These are phyloP conservation scores for Metschnikowia shivogae DNA, from an alignment of 805 yeast species.

Conservation along the genomic window DNA sequence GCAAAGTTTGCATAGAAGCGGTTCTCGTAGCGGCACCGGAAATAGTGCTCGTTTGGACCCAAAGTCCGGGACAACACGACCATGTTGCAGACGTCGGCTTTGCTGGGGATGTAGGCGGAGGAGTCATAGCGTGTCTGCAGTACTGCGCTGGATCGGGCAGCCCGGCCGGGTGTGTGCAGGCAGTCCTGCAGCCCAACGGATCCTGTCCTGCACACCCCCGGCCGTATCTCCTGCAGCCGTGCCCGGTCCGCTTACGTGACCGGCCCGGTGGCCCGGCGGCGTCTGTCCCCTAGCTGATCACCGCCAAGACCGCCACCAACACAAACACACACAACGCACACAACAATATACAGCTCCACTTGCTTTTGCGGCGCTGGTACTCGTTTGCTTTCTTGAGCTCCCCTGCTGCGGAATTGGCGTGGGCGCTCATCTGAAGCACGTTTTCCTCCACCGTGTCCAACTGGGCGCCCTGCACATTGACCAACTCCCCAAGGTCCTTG, in stretches of 20 bases:
- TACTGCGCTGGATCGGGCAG: too few relatives aligned
- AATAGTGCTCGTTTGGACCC: slow-evolving; percentile 31
- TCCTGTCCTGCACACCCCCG: too few relatives aligned
- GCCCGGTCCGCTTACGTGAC: too few relatives aligned
- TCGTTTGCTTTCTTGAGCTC: slow-evolving; percentile 73
- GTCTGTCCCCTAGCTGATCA: slow-evolving; percentile 37
- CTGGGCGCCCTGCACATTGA: slow-evolving; percentile 80
- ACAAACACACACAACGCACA: slow-evolving; percentile 55
- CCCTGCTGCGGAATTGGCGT: slow-evolving; percentile 64
- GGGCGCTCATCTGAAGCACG: slow-evolving; percentile 55
- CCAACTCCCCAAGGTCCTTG: slow-evolving; percentile 72
- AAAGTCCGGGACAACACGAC: slow-evolving; percentile 20
- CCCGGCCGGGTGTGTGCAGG: too few relatives aligned
- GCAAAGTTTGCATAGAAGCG: slow-evolving; percentile 33
- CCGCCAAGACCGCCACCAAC: slow-evolving; percentile 54
- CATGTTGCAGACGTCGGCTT: background rate
- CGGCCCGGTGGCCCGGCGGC: too few relatives aligned
- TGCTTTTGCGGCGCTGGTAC: slow-evolving; percentile 64
- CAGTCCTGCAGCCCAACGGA: too few relatives aligned
- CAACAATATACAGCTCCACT: slow-evolving; percentile 69
- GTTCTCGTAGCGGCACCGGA: slow-evolving; percentile 29
- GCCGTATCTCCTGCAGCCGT: too few relatives aligned
- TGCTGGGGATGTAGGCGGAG: too few relatives aligned
- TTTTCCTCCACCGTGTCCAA: slow-evolving; percentile 83
- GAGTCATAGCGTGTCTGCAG: too few relatives aligned